These are phyloP conservation scores for Rhododendron mucronatum DNA, from an alignment of 148 eudicot species.

Conservation along the genomic window DNA sequence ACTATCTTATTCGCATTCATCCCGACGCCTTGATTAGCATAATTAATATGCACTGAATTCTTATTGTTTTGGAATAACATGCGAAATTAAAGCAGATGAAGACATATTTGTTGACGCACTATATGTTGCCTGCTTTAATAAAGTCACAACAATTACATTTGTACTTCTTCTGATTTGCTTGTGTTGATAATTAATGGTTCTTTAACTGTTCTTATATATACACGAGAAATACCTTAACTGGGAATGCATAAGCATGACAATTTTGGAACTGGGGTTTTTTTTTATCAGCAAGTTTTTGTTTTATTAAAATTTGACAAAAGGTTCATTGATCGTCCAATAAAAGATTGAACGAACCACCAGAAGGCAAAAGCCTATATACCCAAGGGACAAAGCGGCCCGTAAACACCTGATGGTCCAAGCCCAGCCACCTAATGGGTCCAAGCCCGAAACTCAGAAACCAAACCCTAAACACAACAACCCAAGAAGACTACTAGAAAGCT, in stretches of 20 bases:
- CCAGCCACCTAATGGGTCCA: too few relatives aligned
- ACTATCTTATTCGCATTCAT: not conserved
- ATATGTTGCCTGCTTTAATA: not conserved
- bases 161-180: not conserved
- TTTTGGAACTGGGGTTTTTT: too few relatives aligned
- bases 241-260: not conserved
- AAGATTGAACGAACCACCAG: too few relatives aligned
- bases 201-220: not conserved
- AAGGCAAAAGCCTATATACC: too few relatives aligned
- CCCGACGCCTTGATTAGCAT: not conserved
- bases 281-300: too few relatives aligned
- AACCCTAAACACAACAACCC: too few relatives aligned
- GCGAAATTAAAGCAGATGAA: not conserved
- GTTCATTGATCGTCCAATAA: too few relatives aligned
- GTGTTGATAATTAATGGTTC: not conserved
- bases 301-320: too few relatives aligned
- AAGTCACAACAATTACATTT: not conserved
- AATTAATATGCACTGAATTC: not conserved
- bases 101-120: not conserved
- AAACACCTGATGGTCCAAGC: too few relatives aligned
- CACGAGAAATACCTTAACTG: not conserved
- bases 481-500: too few relatives aligned
- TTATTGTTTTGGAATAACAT: not conserved
- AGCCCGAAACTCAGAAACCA: too few relatives aligned
- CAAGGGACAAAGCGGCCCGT: too few relatives aligned